These are phyloP conservation scores for Xylariaceae sp. DNA, from an alignment of 2,329 filamentous ascomycete species.

Conservation along the genomic window DNA sequence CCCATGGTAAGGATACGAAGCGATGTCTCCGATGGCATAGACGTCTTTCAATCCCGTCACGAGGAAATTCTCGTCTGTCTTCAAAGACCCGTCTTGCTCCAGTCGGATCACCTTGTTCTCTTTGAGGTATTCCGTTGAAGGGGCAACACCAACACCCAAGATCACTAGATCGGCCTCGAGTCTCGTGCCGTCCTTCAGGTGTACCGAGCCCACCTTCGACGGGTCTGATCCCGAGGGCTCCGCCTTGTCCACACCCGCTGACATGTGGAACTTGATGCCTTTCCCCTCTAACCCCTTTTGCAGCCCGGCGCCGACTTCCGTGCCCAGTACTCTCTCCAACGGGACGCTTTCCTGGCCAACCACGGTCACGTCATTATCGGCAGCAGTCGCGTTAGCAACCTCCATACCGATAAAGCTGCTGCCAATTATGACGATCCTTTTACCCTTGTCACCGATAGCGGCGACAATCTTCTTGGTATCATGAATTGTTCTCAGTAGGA, in stretches of 20 bases:
- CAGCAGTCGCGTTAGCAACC: constrained; percentile 79
- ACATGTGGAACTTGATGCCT: constrained; percentile 86
- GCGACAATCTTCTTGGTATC: constrained; percentile 77
- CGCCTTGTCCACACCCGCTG: constrained; percentile 80
- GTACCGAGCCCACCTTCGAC: constrained; percentile 76
- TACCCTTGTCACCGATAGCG: constrained; percentile 79
- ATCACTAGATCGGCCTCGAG: constrained; percentile 89
- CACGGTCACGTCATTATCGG: constrained; percentile 82
- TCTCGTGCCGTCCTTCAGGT: constrained; percentile 82
- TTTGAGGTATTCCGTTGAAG: constrained; percentile 80
- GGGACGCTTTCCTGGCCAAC: constrained; percentile 87
- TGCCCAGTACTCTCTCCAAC: constrained; percentile 83
- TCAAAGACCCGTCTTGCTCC: constrained; percentile 82
- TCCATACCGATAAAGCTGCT: constrained; percentile 99
- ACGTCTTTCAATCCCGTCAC: constrained; percentile 79
- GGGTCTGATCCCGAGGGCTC: constrained; percentile 68
- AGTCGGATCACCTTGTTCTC: constrained; percentile 71
- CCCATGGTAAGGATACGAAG: constrained; percentile 90
- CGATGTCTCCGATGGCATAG: constrained; percentile 93
- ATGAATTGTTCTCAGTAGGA: constrained; percentile 76
- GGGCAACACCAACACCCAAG: constrained; percentile 85
- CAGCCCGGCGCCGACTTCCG: constrained; percentile 78
- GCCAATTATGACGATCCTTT: constrained; percentile 91
- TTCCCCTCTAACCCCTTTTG: constrained; percentile 79
- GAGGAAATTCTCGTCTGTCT: constrained; percentile 77